Base-by-base conservation (phyloP, 805 yeast species). In the Candida ascalaphidarum region DNA sequence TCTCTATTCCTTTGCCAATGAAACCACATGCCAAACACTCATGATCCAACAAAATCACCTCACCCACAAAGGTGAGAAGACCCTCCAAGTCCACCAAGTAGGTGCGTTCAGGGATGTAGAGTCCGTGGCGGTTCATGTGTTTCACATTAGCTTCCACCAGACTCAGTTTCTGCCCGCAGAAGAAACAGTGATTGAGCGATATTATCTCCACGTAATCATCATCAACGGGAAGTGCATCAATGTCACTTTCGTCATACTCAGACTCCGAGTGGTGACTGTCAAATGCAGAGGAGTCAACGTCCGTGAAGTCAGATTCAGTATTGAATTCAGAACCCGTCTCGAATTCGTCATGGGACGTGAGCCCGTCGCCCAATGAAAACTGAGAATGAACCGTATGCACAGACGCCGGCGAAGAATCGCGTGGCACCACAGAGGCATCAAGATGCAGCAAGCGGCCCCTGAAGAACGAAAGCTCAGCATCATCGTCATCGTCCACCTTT, bases 171-270 rank as follows among this genome's bases (percentile, higher is more conserved):
- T 55, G 42, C 17, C 77, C 79, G 53, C 83, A 76, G 39, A 60
- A 76, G 25, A 75, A 64, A 41, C 83, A 77, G 23, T 61, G 58
- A 0, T 69, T 62, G n/a, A n/a, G n/a, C n/a, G n/a, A n/a, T n/a
- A n/a, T n/a, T n/a, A n/a, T n/a, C n/a, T n/a, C n/a, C n/a, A n/a
- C n/a, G n/a, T n/a, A n/a, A n/a, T n/a, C n/a, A n/a, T n/a, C n/a
- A n/a, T n/a, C n/a, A 21, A 58, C 46, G 11, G 79, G 72, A 12
- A 71, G 62, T 9, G 67, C 67, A 4, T 37, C 29, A 3, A 41
- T 39, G 8, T 50, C 52, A 5, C 44, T 52, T 15, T 40, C 41
- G 3, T 40, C 51, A 7, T 44, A 31, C 3, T 43, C 46, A 4
- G 35, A 27, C 8, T 17, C 18, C 6, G 8, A 7, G 8, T 17